Percentiles rank a stretch among this genome's conserved stretches.
Conservation (phyloP, 2,329 filamentous ascomycete species). For the Botrytis hyacinthi region DNA sequence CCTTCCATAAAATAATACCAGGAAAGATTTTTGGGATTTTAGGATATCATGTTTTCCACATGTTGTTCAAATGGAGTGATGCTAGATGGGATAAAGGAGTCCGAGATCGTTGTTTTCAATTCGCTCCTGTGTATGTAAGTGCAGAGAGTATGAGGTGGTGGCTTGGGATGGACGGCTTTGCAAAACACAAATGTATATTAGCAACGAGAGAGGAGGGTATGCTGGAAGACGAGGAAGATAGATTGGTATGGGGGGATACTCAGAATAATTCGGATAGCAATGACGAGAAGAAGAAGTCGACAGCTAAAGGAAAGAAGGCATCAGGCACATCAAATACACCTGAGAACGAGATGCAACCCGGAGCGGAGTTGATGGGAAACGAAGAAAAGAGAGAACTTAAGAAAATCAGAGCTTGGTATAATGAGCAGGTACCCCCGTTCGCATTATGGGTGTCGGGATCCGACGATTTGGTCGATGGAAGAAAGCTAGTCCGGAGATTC, state of each 20-base stretch:
- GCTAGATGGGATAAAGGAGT: conserved; percentile 78
- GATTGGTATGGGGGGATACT: conserved; percentile 35
- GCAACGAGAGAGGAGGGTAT: conserved; percentile 70
- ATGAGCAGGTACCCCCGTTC: conserved; percentile 73
- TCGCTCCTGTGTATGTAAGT: conserved; percentile 85
- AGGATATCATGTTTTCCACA: conserved; percentile 86
- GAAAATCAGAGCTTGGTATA: conserved; percentile 73
- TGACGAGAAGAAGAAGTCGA: not conserved
- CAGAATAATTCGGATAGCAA: not conserved
- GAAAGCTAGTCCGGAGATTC: conserved; percentile 70
- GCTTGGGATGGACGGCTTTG: conserved; percentile 85
- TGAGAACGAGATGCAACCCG: conserved; percentile 35
- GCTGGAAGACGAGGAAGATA: conserved; percentile 53
- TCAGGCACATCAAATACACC: too few relatives aligned
- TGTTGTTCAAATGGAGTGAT: conserved; percentile 87
- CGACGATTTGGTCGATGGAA: conserved; percentile 82
- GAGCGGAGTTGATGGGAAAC: conserved; percentile 35
- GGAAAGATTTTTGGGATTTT: conserved; percentile 71
- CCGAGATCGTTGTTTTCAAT: conserved; percentile 83
- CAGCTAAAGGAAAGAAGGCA: not conserved
- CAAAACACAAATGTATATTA: conserved; percentile 81
- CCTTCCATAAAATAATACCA: conserved; percentile 67
- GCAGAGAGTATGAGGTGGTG: conserved; percentile 94
- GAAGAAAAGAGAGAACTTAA: conserved; percentile 37
- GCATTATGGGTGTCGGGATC: conserved; percentile 84